phyloP scores from a whole-genome alignment of 495 filamentous ascomycete genomes.

The Lepraria neglecta region DNA sequence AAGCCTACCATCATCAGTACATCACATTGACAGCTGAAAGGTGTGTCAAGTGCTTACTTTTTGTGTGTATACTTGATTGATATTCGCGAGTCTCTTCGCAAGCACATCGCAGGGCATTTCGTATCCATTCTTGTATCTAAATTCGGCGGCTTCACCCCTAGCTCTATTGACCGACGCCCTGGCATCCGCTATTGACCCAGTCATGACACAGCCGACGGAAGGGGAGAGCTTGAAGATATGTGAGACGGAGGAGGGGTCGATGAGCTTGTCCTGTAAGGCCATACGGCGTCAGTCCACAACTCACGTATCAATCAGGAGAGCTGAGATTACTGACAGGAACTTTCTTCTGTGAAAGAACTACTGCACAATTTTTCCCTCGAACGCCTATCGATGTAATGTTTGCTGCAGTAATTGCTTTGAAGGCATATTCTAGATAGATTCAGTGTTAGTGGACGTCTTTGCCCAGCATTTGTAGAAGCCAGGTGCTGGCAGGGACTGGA shows the following conservation, averaged over 20 bases:
- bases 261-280: constrained; percentile 79
- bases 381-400: constrained; percentile 98
- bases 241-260: constrained; percentile 93
- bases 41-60: constrained; percentile 51
- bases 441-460: not conserved
- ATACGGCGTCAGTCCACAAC: not conserved
- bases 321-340: constrained; percentile 71
- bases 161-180: constrained; percentile 85
- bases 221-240: constrained; percentile 96
- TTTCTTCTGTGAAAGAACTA: constrained; percentile 98
- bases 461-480: not conserved
- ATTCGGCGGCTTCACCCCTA: constrained; percentile 91
- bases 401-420: constrained; percentile 98
- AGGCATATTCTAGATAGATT: constrained; percentile 83
- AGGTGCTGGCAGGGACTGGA: no score
- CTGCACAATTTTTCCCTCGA: constrained; percentile 91
- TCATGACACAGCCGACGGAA: constrained; percentile 96
- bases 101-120: constrained; percentile 98
- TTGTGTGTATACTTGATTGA: constrained; percentile 98
- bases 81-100: constrained; percentile 94
- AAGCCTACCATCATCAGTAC: constrained; percentile 55
- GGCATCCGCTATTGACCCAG: constrained; percentile 95
- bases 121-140: constrained; percentile 97
- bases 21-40: constrained; percentile 18
- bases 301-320: not conserved